These are phyloP conservation scores for Saccharomycopsis sp. DNA, from an alignment of 805 yeast species.

Conservation along the genomic window DNA sequence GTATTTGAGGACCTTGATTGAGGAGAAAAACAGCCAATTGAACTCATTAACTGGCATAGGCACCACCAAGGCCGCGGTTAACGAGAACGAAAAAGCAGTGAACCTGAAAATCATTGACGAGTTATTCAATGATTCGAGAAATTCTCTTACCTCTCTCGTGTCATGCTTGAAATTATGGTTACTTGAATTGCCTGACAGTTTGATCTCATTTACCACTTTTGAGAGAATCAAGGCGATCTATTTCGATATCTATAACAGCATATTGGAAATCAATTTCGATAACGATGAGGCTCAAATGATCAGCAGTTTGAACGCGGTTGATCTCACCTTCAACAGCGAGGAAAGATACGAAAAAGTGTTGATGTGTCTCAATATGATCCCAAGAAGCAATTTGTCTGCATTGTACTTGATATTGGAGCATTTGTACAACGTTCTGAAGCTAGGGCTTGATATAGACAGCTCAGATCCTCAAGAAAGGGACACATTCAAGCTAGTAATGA, in stretches of 20 bases:
- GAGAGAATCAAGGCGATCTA: constrained; percentile 23
- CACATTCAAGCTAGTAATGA: constrained; percentile 8
- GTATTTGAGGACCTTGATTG: background rate
- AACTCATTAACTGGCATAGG: constrained; percentile 1
- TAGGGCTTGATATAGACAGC: constrained; percentile 7
- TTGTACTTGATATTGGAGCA: constrained; percentile 23
- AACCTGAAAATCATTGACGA: constrained; percentile 4
- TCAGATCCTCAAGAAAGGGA: constrained; percentile 5
- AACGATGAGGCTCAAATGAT: background rate
- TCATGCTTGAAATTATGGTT: constrained; percentile 48
- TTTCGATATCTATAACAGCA: constrained; percentile 2
- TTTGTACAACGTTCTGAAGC: constrained; percentile 6
- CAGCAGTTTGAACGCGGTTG: background rate
- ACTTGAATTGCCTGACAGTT: constrained; percentile 54
- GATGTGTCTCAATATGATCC: constrained; percentile 24
- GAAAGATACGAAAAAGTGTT: constrained; percentile 15
- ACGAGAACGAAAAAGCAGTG: background rate
- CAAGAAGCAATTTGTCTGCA: constrained; percentile 28
- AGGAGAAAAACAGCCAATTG: constrained; percentile 10
- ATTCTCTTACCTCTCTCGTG: constrained; percentile 22
- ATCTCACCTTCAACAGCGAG: constrained; percentile 13
- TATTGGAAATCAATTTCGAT: constrained; percentile 2
- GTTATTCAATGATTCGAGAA: background rate
- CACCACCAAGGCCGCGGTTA: background rate
- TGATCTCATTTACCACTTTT: constrained; percentile 35